These are phyloP conservation scores for Podosphaera xanthii DNA, from an alignment of 2,329 filamentous ascomycete species.

Conservation along the genomic window DNA sequence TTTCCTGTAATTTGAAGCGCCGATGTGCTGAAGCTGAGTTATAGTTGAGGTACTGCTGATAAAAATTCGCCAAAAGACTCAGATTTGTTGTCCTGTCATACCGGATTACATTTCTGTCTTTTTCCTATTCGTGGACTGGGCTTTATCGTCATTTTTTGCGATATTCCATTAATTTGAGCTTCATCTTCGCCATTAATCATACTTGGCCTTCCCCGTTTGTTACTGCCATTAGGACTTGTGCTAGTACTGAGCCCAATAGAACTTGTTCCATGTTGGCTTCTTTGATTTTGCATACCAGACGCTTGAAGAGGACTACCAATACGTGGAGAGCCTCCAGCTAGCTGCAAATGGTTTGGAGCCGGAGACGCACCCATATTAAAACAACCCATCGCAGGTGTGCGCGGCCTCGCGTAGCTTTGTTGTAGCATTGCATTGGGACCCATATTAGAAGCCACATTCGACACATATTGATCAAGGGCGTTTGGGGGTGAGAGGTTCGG, in stretches of 20 bases:
- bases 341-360: conserved; percentile 32
- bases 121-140: conserved; percentile 20
- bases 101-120: conserved; percentile 15
- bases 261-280: conserved; percentile 43
- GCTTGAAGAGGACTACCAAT: conserved; percentile 35
- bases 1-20: too few relatives aligned
- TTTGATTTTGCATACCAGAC: conserved; percentile 41
- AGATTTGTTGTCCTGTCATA: neutral
- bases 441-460: conserved; percentile 19
- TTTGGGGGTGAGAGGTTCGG: conserved; percentile 30
- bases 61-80: too few relatives aligned
- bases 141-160: conserved; percentile 16
- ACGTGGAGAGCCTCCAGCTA: conserved; percentile 36
- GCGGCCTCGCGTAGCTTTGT: conserved; percentile 10
- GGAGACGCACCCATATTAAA: conserved; percentile 38
- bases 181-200: conserved; percentile 18
- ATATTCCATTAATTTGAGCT: conserved; percentile 13
- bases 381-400: conserved; percentile 14
- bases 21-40: too few relatives aligned
- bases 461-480: conserved; percentile 37
- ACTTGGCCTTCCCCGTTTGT: conserved; percentile 19
- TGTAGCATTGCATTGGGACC: conserved; percentile 7
- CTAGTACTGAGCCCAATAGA: conserved; percentile 45
- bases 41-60: too few relatives aligned
- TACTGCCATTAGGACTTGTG: conserved; percentile 23